Percentiles rank a stretch among this genome's conserved stretches.
phyloP scores from a whole-genome alignment of 768 basidiomycete genomes.

The Tremella yokohamensis region DNA sequence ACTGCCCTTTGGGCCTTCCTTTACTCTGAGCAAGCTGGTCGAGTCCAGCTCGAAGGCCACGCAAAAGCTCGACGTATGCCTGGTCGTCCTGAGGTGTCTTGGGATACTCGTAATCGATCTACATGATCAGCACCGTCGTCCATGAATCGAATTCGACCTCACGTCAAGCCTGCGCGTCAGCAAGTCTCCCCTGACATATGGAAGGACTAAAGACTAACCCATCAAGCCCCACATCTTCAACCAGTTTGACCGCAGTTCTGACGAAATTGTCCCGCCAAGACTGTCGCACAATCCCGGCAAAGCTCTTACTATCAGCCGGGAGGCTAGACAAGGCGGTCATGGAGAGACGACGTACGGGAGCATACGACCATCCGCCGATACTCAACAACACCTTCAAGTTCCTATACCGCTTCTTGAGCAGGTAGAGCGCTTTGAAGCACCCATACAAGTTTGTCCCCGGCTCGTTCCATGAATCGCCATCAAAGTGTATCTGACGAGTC shows the following conservation, averaged over 20 bases:
- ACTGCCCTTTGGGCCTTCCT: slow-evolving; percentile 56
- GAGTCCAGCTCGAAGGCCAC: slow-evolving; percentile 68
- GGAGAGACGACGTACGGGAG: slow-evolving; percentile 17
- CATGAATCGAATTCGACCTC: neutral
- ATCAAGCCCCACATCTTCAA: slow-evolving; percentile 89
- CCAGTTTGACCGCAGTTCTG: slow-evolving; percentile 67
- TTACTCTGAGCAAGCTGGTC: slow-evolving; percentile 72
- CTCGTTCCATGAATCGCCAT: slow-evolving; percentile 93
- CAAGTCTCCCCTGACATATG: neutral
- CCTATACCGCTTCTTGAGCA: slow-evolving; percentile 75
- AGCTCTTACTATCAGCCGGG: slow-evolving; percentile 56
- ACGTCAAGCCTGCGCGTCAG: slow-evolving; percentile 22
- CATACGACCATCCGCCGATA: slow-evolving; percentile 74
- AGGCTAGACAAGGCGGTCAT: neutral
- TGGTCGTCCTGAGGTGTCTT: slow-evolving; percentile 68
- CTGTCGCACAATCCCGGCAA: slow-evolving; percentile 71
- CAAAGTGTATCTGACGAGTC: slow-evolving; percentile 75
- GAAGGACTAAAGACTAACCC: slow-evolving; percentile 53
- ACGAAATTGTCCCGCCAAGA: slow-evolving; percentile 71
- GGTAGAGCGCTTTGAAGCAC: slow-evolving; percentile 88
- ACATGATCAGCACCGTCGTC: slow-evolving; percentile 8
- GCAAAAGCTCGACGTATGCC: slow-evolving; percentile 78
- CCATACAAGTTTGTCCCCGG: slow-evolving; percentile 85
- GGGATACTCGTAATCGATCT: slow-evolving; percentile 82
- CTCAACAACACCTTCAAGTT: slow-evolving; percentile 65